A percentile compares a stretch with the other conserved stretches of the same genome.
Conservation (phyloP, 495 filamentous ascomycete species). For the Hyaloscypha variabilis region DNA sequence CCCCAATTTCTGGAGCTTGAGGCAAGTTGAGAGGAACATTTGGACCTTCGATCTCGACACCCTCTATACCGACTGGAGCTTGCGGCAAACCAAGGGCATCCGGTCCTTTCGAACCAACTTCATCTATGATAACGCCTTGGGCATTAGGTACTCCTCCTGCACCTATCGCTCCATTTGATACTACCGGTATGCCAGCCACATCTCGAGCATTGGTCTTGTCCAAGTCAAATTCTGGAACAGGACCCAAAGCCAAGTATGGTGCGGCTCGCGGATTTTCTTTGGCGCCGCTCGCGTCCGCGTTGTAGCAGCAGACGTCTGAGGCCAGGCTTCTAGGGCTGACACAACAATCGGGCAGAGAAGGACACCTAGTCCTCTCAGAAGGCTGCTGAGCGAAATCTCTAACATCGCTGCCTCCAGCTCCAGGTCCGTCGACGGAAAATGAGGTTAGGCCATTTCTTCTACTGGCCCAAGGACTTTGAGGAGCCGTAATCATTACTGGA, state of each 20-base stretch:
- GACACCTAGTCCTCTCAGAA: neutral
- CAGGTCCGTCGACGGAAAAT: neutral
- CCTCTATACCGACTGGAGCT: neutral
- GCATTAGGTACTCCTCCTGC: neutral
- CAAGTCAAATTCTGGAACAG: neutral
- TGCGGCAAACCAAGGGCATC: neutral
- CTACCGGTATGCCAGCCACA: neutral
- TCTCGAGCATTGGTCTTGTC: neutral
- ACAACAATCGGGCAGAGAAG: neutral
- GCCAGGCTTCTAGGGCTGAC: neutral
- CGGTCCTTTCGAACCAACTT: neutral
- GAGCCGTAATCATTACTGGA: slow-evolving; percentile 7
- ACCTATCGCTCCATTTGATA: neutral
- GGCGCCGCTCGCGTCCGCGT: neutral
- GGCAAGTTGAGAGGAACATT: neutral
- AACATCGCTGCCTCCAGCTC: neutral
- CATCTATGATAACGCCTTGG: neutral
- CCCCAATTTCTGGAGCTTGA: neutral
- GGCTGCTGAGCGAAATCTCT: neutral
- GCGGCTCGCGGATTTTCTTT: neutral
- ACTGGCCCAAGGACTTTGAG: neutral
- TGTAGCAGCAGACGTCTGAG: neutral
- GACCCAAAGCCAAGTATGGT: neutral
- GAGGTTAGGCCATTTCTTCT: neutral
- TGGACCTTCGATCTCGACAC: neutral